Conservation (phyloP, 2,329 filamentous ascomycete species). For the Blastomyces silverae region DNA sequence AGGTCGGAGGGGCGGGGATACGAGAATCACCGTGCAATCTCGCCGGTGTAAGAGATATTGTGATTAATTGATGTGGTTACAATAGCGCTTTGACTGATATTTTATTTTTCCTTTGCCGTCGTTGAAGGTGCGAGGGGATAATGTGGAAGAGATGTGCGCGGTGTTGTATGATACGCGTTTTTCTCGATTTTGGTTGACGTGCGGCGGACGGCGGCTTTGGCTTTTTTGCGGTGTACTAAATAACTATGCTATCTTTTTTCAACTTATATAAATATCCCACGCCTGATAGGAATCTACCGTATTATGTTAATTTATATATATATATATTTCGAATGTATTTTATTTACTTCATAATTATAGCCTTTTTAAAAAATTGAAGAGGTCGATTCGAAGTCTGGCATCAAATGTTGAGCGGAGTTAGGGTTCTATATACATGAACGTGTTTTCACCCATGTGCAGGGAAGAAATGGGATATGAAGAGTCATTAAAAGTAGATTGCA, state of each 20-base stretch:
- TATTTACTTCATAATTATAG: too few relatives aligned
- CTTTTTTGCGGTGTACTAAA: background rate
- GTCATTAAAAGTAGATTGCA: background rate
- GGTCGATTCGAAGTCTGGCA: background rate
- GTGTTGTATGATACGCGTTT: too few relatives aligned
- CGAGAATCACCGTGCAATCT: constrained; percentile 1
- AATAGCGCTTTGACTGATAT: background rate
- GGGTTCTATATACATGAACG: background rate
- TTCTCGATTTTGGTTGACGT: background rate
- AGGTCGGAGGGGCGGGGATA: background rate
- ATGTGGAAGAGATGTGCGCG: background rate
- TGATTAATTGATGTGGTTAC: background rate
- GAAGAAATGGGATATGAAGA: background rate
- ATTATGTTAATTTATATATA: too few relatives aligned
- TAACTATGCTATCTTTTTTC: background rate
- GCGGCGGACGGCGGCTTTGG: background rate
- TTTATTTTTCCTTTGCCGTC: background rate
- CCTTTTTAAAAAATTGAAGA: too few relatives aligned
- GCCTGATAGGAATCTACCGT: too few relatives aligned
- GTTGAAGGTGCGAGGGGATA: background rate
- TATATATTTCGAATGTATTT: too few relatives aligned
- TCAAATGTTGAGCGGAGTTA: background rate
- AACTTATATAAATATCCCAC: too few relatives aligned
- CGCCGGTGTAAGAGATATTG: background rate
- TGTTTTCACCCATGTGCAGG: background rate